Conservation (phyloP, 441 rosid genomes). For the Adansonia grandidieri region DNA sequence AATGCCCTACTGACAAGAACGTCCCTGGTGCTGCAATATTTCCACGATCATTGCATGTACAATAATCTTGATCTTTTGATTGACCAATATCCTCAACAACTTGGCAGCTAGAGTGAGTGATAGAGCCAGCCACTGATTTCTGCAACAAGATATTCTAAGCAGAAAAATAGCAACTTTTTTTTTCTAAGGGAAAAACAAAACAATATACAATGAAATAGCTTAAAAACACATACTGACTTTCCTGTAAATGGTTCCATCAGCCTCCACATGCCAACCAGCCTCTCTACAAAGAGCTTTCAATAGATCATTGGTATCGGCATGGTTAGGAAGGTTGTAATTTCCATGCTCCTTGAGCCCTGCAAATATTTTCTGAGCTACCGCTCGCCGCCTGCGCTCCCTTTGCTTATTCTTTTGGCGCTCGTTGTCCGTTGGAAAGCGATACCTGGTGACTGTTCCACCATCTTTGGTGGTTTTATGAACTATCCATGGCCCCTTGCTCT, state of each 20-base stretch:
- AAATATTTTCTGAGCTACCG: constrained; percentile 45
- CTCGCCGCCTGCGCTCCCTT: constrained; percentile 43
- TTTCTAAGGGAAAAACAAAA: neutral
- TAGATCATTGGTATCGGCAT: constrained; percentile 45
- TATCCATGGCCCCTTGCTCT: constrained; percentile 43
- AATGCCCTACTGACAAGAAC: constrained; percentile 6
- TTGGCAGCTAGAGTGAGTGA: neutral
- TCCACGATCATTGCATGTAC: constrained; percentile 20
- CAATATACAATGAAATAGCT: neutral
- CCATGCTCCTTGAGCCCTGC: constrained; percentile 46
- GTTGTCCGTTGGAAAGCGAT: constrained; percentile 37
- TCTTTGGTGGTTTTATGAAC: constrained; percentile 38
- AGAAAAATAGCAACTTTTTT: neutral
- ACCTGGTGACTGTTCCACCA: constrained; percentile 31
- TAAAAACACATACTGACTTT: constrained; percentile 21
- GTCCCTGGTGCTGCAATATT: neutral
- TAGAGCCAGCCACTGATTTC: constrained; percentile 20
- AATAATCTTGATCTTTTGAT: constrained; percentile 17
- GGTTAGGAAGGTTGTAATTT: constrained; percentile 46
- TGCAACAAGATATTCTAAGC: neutral
- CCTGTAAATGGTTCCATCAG: constrained; percentile 45
- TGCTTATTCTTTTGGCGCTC: constrained; percentile 45
- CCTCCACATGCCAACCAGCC: constrained; percentile 53
- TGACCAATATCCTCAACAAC: constrained; percentile 16
- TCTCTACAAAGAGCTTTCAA: constrained; percentile 50